Evolutionary conservation across 495 filamentous ascomycete genomes (phyloP), one percentile per base, ranked within the genome.

Genomic region (Trichoderma reesei): DNA sequence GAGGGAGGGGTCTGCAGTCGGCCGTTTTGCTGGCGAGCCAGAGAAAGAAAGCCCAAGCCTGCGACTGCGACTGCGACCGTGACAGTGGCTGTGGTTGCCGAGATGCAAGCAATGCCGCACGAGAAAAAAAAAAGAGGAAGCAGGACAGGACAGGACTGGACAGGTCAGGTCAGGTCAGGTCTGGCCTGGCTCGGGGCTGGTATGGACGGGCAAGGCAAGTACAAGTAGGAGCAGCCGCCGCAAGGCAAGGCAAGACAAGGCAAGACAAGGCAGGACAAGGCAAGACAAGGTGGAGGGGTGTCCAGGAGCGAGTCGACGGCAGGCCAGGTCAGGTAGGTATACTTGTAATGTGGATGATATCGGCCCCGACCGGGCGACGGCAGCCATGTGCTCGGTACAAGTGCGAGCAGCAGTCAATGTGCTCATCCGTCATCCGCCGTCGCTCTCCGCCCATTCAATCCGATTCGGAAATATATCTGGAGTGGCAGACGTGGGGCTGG

Each of bases 391-490:
- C 16, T 11, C 31, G 20, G 14, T 33, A n/a, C 16, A 59, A 59
- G 51, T 18, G 26, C 26, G 26, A 10, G 16, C 41, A 39, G 18
- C 36, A 61, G 60, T 41, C 60, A 18, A 42, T 5, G 51, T 61
- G 60, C 60, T 61, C 60, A 18, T 64, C 62, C 62, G 63, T 51
- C 42, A 44, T 61, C 60, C 11, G 41, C 62, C 62, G 63, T 48
- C 41, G 63, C 63, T 42, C 46, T 64, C 63, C 63, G 51, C 38
- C 46, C 46, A 36, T 64, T 64, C 59, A 64, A 59, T 10, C 63
- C 33, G 36, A 60, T 38, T 60, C 63, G 63, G 63, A 60, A 64
- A 60, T 64, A 64, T 64, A 48, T 36, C 41, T 61, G 59, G 59
- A 61, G 39, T 41, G 36, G 59, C 59, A 61, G 36, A 41, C 59